Conservation (phyloP, 148 eudicot genomes). For the Fagopyrum tataricum region DNA sequence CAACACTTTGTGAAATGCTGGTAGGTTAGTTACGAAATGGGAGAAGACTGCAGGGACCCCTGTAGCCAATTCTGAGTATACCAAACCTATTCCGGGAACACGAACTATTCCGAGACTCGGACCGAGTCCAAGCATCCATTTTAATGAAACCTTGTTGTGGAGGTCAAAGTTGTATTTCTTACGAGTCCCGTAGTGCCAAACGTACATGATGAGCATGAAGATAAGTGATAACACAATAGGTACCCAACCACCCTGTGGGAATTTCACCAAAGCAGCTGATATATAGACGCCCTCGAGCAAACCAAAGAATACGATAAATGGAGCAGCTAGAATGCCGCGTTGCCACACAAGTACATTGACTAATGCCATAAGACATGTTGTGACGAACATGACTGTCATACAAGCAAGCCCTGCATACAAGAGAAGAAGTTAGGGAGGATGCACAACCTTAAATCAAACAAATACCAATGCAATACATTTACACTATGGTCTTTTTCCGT, state of each 20-base stretch:
- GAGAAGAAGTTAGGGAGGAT: constrained; percentile 5
- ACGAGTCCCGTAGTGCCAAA: constrained; percentile 91
- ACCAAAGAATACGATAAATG: constrained; percentile 63
- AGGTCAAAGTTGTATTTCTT: constrained; percentile 84
- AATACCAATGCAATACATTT: not conserved
- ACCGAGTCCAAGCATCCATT: constrained; percentile 91
- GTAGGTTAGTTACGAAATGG: constrained; percentile 90
- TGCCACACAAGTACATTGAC: constrained; percentile 75
- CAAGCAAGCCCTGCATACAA: constrained; percentile 69
- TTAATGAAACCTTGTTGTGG: constrained; percentile 83
- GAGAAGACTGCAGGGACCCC: constrained; percentile 96
- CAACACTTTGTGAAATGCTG: constrained; percentile 79
- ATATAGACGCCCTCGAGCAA: constrained; percentile 65
- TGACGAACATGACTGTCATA: constrained; percentile 81
- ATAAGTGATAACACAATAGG: constrained; percentile 60
- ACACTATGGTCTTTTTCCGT: not conserved
- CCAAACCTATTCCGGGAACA: constrained; percentile 83
- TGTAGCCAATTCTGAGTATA: constrained; percentile 84
- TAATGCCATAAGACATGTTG: constrained; percentile 81
- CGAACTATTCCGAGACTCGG: constrained; percentile 95
- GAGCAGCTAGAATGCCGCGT: constrained; percentile 36
- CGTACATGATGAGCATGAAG: constrained; percentile 64
- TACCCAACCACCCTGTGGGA: constrained; percentile 97
- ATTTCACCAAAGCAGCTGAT: constrained; percentile 64
- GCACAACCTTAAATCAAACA: not conserved